Evolutionary conservation across 768 basidiomycete species (phyloP).

Genomic region (Hebeloma cylindrosporum): DNA sequence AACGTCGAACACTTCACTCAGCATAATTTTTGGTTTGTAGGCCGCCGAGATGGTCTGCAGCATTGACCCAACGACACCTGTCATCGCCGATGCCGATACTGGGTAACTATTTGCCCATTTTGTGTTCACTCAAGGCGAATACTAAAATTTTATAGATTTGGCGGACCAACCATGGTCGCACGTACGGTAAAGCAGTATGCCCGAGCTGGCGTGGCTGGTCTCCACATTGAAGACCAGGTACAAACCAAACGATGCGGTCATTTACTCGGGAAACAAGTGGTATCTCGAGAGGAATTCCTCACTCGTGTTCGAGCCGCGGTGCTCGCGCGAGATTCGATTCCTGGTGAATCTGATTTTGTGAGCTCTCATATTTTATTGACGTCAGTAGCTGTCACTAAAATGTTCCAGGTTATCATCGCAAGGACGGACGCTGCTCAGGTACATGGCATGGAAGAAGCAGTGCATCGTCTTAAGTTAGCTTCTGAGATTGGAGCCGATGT

Average conservation of each 20-base stretch:
- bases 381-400: background rate
- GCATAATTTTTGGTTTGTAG: slow-evolving; percentile 25
- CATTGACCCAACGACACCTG: slow-evolving; percentile 60
- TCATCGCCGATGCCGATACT: slow-evolving; percentile 80
- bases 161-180: slow-evolving; percentile 71
- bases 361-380: background rate
- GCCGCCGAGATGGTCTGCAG: slow-evolving; percentile 71
- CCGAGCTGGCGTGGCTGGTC: slow-evolving; percentile 65
- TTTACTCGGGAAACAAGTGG: slow-evolving; percentile 76
- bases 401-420: slow-evolving; percentile 61
- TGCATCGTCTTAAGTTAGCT: slow-evolving; percentile 64
- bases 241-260: slow-evolving; percentile 82
- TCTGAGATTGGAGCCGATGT: slow-evolving; percentile 76
- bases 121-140: background rate
- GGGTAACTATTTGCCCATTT: slow-evolving; percentile 45
- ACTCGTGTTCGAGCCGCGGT: slow-evolving; percentile 78
- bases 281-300: slow-evolving; percentile 72
- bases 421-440: slow-evolving; percentile 80
- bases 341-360: slow-evolving; percentile 74
- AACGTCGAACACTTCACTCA: background rate
- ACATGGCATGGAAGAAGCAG: slow-evolving; percentile 76
- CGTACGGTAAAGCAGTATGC: slow-evolving; percentile 71
- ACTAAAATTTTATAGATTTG: slow-evolving; percentile 42
- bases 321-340: slow-evolving; percentile 72
- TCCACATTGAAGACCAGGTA: slow-evolving; percentile 81